Evolutionary conservation across 257 asterid genomes (phyloP).

Genomic region (Penstemon davidsonii): DNA sequence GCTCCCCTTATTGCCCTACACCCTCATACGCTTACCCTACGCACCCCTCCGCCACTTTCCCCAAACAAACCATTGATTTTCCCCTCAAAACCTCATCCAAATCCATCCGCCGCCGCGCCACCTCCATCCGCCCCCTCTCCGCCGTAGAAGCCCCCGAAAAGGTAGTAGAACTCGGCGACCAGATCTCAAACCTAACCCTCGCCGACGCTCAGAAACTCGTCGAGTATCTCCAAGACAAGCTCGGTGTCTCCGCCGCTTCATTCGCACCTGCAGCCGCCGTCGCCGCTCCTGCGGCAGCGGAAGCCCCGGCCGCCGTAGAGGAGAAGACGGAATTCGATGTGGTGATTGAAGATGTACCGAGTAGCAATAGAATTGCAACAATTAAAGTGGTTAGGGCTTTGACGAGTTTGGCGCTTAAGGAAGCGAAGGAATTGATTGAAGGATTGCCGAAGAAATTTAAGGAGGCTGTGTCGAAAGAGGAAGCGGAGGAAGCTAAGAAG

Average conservation of each 20-base stretch:
- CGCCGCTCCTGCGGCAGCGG: slow-evolving; percentile 40
- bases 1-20: slow-evolving; percentile 38
- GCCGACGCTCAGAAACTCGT: slow-evolving; percentile 95
- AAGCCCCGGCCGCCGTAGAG: slow-evolving; percentile 62
- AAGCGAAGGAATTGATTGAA: slow-evolving; percentile 88
- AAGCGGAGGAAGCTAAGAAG: slow-evolving; percentile 92
- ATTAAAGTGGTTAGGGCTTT: slow-evolving; percentile 89
- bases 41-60: slow-evolving; percentile 32
- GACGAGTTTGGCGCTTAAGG: slow-evolving; percentile 79
- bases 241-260: slow-evolving; percentile 90
- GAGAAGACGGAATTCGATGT: slow-evolving; percentile 96
- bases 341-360: slow-evolving; percentile 83
- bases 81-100: slow-evolving; percentile 36
- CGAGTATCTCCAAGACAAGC: slow-evolving; percentile 92
- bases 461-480: slow-evolving; percentile 81
- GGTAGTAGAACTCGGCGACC: slow-evolving; percentile 78
- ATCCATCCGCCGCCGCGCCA: slow-evolving; percentile 47
- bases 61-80: slow-evolving; percentile 38
- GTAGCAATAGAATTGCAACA: slow-evolving; percentile 70
- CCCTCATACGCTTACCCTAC: slow-evolving; percentile 32
- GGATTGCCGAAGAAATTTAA: slow-evolving; percentile 92
- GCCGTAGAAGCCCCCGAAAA: slow-evolving; percentile 91
- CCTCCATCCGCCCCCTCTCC: slow-evolving; percentile 51
- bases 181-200: slow-evolving; percentile 75
- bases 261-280: slow-evolving; percentile 75